Evolutionary conservation across 116 monocot species (phyloP), one percentile per base, ranked within the genome.

Genomic region (Zostera marina): DNA sequence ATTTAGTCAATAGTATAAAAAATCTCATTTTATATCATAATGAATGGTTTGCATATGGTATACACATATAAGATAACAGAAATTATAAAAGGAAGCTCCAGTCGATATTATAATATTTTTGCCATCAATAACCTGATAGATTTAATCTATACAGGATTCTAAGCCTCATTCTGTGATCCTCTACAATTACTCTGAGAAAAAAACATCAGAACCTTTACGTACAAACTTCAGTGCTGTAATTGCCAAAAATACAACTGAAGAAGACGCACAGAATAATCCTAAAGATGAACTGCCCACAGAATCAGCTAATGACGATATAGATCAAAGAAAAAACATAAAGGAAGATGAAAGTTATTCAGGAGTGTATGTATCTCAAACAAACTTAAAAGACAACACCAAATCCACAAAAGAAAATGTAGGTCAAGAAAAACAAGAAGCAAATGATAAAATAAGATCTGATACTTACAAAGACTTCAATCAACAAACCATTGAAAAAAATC

Each of bases 401-500:
- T 9, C 22, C n/a, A 8, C n/a, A 26, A 16, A 61, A 32, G 25
- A 61, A 61, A 47, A 47, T 8, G 47, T 21, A 61, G 26, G 7
- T 44, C 8, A 9, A 51, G 9, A 16, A 51, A 20, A 51, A 51
- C 9, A 51, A 51, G 49, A 51, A 51, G 58, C 39, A 8, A 7
- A 58, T 41, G 41, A 58, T 8, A 17, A 13, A 16, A 41, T 5
- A 17, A 39, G 41, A 58, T 13, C 5, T 16, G 47, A 47, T 32
- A 47, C 10, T 61, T 47, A 23, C 61, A 47, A 10, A 9, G 58
- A 58, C 17, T n/a, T 41, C 41, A 20, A 41, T 8, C 58, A 58
- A 58, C 58, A 58, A 41, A 11, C 16, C 4, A 4, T 10, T 13
- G 26, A 61, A 47, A 26, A 61, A 15, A n/a, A 58, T 17, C 25